These are phyloP conservation scores for Starmerella apis DNA, from an alignment of 805 yeast species.

Conservation along the genomic window DNA sequence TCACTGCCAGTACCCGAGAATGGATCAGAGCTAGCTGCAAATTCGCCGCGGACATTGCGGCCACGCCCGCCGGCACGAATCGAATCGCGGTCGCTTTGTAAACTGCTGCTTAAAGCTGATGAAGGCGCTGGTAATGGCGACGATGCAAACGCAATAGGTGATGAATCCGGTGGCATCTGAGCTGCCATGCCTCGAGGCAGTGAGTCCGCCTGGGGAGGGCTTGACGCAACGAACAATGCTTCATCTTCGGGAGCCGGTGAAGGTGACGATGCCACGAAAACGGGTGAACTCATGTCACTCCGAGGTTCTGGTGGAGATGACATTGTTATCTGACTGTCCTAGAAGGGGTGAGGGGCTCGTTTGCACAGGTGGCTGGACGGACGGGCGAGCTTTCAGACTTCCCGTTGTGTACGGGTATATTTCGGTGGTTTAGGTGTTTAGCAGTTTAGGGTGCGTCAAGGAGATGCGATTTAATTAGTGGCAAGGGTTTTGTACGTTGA, in stretches of 20 bases:
- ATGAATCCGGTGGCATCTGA: constrained; percentile 15
- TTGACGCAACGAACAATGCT: constrained; percentile 15
- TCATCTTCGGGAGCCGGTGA: constrained; percentile 6
- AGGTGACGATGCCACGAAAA: constrained; percentile 14
- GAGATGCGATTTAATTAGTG: background rate
- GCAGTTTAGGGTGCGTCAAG: background rate
- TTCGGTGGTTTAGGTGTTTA: background rate
- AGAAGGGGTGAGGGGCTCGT: background rate
- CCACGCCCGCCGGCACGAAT: constrained; percentile 9
- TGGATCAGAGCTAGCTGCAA: constrained; percentile 16
- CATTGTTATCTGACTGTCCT: background rate
- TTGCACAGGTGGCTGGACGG: too few species aligned
- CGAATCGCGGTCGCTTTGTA: constrained; percentile 22
- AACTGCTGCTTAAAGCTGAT: constrained; percentile 13
- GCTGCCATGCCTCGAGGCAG: background rate
- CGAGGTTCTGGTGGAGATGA: constrained; percentile 16
- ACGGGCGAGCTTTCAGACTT: background rate
- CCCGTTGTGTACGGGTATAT: background rate
- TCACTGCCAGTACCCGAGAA: constrained; percentile 6
- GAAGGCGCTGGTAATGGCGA: constrained; percentile 17
- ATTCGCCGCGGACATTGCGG: constrained; percentile 21
- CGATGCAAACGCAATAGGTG: constrained; percentile 23
- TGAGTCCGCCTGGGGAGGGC: constrained; percentile 15
- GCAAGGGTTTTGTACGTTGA: constrained; percentile 1
- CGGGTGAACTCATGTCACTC: constrained; percentile 21